These are phyloP conservation scores for Lichina pygmaea DNA, from an alignment of 495 filamentous ascomycete genomes.

Conservation along the genomic window DNA sequence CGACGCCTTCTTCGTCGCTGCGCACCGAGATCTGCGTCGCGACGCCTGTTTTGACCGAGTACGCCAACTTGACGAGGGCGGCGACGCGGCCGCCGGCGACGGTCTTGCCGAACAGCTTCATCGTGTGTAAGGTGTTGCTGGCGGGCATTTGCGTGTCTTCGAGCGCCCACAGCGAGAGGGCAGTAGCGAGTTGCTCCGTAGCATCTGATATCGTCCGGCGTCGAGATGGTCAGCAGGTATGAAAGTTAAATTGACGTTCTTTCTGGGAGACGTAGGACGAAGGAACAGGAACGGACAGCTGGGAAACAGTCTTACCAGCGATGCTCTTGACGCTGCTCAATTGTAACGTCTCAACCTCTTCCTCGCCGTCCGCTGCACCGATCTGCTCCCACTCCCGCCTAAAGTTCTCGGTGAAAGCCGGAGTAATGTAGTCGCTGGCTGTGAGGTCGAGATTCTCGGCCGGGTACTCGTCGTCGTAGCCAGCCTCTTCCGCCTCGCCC, in stretches of 20 bases:
- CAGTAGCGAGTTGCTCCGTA: conserved; percentile 65
- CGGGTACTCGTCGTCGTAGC: conserved; percentile 95
- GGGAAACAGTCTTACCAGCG: conserved; percentile 33
- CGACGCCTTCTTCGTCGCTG: conserved; percentile 79
- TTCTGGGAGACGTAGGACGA: not conserved
- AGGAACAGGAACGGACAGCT: not conserved
- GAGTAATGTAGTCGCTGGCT: conserved; percentile 81
- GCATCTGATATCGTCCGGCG: conserved; percentile 32
- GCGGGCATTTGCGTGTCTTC: conserved; percentile 80
- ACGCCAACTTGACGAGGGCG: conserved; percentile 77
- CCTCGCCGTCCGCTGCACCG: conserved; percentile 50
- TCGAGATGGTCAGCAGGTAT: not conserved
- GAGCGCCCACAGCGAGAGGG: conserved; percentile 73
- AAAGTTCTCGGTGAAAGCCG: conserved; percentile 82
- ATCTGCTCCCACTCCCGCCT: conserved; percentile 94
- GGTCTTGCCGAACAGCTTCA: conserved; percentile 92
- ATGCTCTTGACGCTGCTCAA: conserved; percentile 78
- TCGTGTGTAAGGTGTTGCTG: conserved; percentile 68
- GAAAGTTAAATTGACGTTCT: not conserved
- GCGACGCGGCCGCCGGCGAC: conserved; percentile 75
- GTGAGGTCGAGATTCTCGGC: conserved; percentile 80
- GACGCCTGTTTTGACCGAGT: conserved; percentile 69
- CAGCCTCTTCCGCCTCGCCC: conserved; percentile 66
- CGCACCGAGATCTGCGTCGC: conserved; percentile 82
- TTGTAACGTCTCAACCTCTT: conserved; percentile 76